A percentile compares a stretch with the other conserved stretches of the same genome.
Conservation (phyloP, 163 green algal genomes). For the Trebouxia gelatinosa region DNA sequence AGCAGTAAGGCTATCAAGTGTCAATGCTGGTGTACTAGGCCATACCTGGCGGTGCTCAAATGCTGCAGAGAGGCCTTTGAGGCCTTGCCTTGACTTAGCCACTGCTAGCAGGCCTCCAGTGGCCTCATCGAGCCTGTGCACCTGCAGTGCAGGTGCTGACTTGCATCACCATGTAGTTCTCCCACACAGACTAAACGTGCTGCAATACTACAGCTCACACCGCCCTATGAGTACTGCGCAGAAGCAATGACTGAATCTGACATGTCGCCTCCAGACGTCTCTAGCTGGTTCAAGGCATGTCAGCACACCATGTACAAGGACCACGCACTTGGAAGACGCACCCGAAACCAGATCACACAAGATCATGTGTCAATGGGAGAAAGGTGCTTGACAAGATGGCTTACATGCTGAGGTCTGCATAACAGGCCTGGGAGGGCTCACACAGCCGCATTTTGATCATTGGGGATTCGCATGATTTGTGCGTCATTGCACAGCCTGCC, state of each 20-base stretch:
- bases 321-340: too few species aligned
- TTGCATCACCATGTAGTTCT: background rate
- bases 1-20: too few species aligned
- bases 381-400: background rate
- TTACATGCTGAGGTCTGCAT: constrained; percentile 36
- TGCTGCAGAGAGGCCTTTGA: constrained; percentile 40
- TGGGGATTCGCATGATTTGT: too few species aligned
- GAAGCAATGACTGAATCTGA: background rate
- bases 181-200: background rate
- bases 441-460: too few species aligned
- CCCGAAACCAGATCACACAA: background rate
- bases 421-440: constrained; percentile 45
- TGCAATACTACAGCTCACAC: background rate
- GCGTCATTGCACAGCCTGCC: too few species aligned
- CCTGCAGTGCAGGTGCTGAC: constrained; percentile 5
- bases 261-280: background rate
- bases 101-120: constrained; percentile 67
- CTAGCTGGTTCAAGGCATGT: background rate
- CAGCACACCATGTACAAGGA: background rate
- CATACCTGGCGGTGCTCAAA: constrained; percentile 48
- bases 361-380: background rate
- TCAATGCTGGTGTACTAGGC: too few species aligned
- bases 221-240: background rate
- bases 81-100: constrained; percentile 62
- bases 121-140: constrained; percentile 61